These are phyloP conservation scores for Aspergillus wentii DNA, from an alignment of 495 filamentous ascomycete genomes.

Conservation along the genomic window DNA sequence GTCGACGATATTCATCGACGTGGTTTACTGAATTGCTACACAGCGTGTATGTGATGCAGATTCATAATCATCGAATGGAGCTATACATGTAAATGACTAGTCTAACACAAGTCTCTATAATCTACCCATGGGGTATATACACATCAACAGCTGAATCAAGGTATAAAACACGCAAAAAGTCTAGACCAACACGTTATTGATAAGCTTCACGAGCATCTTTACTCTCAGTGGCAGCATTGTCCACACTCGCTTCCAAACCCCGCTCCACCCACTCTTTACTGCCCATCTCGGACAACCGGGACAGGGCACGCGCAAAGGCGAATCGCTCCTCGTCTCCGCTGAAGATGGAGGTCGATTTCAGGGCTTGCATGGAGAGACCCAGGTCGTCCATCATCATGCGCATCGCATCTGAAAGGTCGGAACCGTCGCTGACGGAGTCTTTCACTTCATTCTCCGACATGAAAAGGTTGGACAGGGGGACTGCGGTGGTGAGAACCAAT, in stretches of 20 bases:
- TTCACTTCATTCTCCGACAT: conserved; percentile 73
- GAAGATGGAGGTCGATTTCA: conserved; percentile 85
- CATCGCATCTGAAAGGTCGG: conserved; percentile 75
- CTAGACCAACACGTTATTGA: too few relatives aligned
- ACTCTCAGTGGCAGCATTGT: too few relatives aligned
- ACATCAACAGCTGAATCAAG: too few relatives aligned
- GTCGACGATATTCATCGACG: too few relatives aligned
- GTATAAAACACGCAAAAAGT: too few relatives aligned
- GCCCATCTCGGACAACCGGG: conserved; percentile 85
- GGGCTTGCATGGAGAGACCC: conserved; percentile 74
- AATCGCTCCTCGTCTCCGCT: conserved; percentile 95
- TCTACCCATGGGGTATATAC: too few relatives aligned
- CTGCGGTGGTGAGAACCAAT: conserved; percentile 84
- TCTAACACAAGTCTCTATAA: too few relatives aligned
- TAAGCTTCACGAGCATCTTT: conserved; percentile 53
- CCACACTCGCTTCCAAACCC: too few relatives aligned
- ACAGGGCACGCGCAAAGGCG: conserved; percentile 87
- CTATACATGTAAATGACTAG: too few relatives aligned
- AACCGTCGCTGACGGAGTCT: conserved; percentile 35
- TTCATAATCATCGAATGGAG: too few relatives aligned
- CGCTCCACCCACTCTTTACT: conserved; percentile 92
- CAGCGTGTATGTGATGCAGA: too few relatives aligned
- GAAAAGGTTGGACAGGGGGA: conserved; percentile 81
- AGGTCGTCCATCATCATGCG: conserved; percentile 90
- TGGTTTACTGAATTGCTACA: too few relatives aligned